These are phyloP conservation scores for Cryptococcus maquisensis DNA, from an alignment of 1,284 basidiomycete species.

Conservation along the genomic window DNA sequence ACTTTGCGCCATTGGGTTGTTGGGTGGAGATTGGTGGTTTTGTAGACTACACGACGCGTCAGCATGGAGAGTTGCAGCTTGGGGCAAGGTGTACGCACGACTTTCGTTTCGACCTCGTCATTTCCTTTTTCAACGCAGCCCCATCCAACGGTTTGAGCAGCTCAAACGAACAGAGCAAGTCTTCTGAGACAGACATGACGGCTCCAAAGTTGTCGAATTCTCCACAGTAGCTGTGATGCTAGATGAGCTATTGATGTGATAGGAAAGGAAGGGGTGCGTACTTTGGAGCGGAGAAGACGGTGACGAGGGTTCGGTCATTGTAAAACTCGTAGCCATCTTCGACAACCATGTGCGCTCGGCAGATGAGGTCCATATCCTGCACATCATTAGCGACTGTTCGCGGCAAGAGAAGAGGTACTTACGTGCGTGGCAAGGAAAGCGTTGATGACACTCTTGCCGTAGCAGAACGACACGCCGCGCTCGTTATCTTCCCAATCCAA, in stretches of 20 bases:
- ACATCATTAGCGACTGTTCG: no score
- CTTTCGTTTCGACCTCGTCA: constrained; percentile 98
- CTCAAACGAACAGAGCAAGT: constrained; percentile 96
- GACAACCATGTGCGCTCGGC: constrained; percentile 95
- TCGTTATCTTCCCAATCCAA: constrained; percentile 99
- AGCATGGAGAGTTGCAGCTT: neutral
- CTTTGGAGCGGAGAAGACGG: constrained; percentile 95
- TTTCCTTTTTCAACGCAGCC: constrained; percentile 92
- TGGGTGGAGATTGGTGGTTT: constrained; percentile 50
- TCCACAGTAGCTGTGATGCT: neutral
- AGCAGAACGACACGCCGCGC: constrained; percentile 80
- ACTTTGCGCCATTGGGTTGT: constrained; percentile 48
- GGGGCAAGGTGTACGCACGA: constrained; percentile 55
- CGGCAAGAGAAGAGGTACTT: no score
- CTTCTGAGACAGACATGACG: constrained; percentile 99
- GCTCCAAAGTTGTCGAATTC: constrained; percentile 96
- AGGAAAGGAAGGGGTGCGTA: constrained; percentile 51
- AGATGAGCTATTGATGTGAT: constrained; percentile 1
- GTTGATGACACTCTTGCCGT: constrained; percentile 95
- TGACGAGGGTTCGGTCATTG: constrained; percentile 94
- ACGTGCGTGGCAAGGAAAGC: constrained; percentile 96
- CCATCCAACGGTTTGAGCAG: constrained; percentile 95
- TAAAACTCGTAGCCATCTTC: constrained; percentile 99
- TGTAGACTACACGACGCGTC: constrained; percentile 35
- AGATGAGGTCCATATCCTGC: constrained; percentile 90